Base-by-base conservation (phyloP, 1,284 basidiomycete genomes). In the Thecaphora thlaspeos region DNA sequence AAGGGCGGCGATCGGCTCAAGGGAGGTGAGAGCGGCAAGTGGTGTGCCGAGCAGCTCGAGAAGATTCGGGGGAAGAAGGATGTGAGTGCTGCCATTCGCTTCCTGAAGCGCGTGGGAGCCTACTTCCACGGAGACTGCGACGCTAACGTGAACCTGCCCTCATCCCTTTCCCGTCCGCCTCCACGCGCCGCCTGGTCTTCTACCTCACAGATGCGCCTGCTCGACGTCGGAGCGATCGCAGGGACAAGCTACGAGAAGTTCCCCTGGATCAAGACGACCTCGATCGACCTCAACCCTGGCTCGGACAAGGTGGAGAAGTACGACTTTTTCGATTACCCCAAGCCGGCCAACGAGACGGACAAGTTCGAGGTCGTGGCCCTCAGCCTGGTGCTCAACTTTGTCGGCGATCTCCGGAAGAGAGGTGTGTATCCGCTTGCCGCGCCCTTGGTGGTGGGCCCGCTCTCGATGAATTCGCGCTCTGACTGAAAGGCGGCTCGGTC, bases 151-250 rank as follows among this genome's bases (percentile, higher is more conserved):
- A n/a, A n/a, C n/a, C n/a, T n/a, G n/a, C n/a, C 10, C 24, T 30
- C 23, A 4, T 36, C 37, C 38, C 32, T 15, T 23, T 38, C 19
- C 11, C 41, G 8, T 30, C 28, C 14, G 8, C 28, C 28, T 30
- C 28, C 8, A 30, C 28, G 7, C 14, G 7, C 8, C 8, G 8
- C 14, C 28, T 30, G 14, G 8, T 30, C 28, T 30, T 7, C 28
- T 30, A 8, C 28, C 14, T 7, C 38, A 21, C 41, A 58, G 41
- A 42, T 65, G 41, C 24, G 53, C 1, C 50, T 81, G n/a, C 70
- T 81, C n/a, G 80, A 81, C 45, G 77, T 81, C 1, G 80, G 80
- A 2, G 79, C 79, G 9, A 79, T 81, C 41, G 69, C 69, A 18
- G 75, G 77, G n/a, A 77, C 76, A 1, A 61, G 73, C 2, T 79